Base-by-base conservation (phyloP, 208 protist genomes). In the Wallacemonas collosoma region DNA sequence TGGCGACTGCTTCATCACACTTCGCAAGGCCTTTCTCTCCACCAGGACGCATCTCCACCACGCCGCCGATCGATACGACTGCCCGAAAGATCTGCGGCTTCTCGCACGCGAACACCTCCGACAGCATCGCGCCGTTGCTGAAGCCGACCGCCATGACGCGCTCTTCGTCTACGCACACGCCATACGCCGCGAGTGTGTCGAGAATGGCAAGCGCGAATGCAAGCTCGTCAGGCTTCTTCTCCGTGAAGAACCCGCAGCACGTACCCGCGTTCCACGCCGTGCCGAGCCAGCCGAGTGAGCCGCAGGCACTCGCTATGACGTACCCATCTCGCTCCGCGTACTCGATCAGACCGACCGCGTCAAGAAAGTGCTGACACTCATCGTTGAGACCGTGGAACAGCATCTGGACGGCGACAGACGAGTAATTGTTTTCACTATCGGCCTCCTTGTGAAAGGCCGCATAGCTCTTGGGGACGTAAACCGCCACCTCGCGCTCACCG, bases 71-170 rank as follows among this genome's bases (percentile, higher is more conserved):
- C 17, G 86, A 92, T n/a, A 41, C 85, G 8, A 81, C 82, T 0
- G 78, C 85, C 38, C 76, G 75, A 26, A 91, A 84, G 2, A 81
- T 8, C 8, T 77, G 63, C 1, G 87, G 73, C 7, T 71, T 69
- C 0, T 66, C 26, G 77, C 90, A 95, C 8, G 72, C 87, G 9
- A 95, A 74, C 65, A 88, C 83, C 73, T 95, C 77, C 17, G 81
- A 51, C 47, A 93, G 71, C 87, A 95, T 95, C 11, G 85, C 90
- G 3, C 90, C 90, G 63, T 95, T 95, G 79, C 90, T 95, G 77
- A 93, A 93, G 15, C 90, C 90, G 5, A 85, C 81, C 4, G 87
- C 80, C 73, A 87, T 82, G 9, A 89, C 72, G 62, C 82, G 87
- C 9, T 44, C 55, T 6, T 47, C 15, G 65, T 94, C 73, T 15